These are phyloP conservation scores for Phytophthora megakarya DNA, from an alignment of 352 stramenopile species.

Conservation along the genomic window DNA sequence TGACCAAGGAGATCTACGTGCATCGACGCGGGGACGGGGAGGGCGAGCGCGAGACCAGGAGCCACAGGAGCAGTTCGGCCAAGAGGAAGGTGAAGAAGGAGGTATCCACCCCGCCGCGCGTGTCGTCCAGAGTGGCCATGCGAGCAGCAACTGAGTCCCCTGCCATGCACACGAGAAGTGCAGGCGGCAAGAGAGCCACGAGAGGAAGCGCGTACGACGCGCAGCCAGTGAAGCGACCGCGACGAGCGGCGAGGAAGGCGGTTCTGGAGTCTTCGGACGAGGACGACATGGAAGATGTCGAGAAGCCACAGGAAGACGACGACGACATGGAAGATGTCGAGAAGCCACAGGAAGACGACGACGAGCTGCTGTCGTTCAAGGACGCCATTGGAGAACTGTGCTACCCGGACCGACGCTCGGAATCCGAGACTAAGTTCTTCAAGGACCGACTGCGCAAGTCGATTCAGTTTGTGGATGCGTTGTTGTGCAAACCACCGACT, in stretches of 20 bases:
- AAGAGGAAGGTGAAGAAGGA: slow-evolving; percentile 29
- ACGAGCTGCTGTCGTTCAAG: slow-evolving; percentile 30
- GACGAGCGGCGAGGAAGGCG: slow-evolving; percentile 27
- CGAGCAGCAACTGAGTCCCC: slow-evolving; percentile 22
- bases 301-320: slow-evolving; percentile 13
- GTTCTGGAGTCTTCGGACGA: slow-evolving; percentile 29
- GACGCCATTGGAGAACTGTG: slow-evolving; percentile 71
- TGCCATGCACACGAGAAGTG: slow-evolving; percentile 27
- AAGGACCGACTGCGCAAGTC: slow-evolving; percentile 69
- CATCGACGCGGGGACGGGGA: slow-evolving; percentile 21
- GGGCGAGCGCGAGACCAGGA: slow-evolving; percentile 4
- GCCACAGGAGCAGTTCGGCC: background rate
- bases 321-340: slow-evolving; percentile 18
- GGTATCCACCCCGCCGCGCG: background rate
- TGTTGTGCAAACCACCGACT: slow-evolving; percentile 59
- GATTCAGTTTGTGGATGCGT: slow-evolving; percentile 72
- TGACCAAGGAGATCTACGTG: slow-evolving; percentile 75
- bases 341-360: slow-evolving; percentile 22
- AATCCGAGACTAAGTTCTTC: slow-evolving; percentile 61
- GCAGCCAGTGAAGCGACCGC: slow-evolving; percentile 33
- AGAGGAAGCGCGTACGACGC: slow-evolving; percentile 8
- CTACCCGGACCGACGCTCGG: slow-evolving; percentile 55
- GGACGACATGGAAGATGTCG: slow-evolving; percentile 22
- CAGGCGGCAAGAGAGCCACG: slow-evolving; percentile 20
- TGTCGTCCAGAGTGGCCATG: slow-evolving; percentile 2